Evolutionary conservation across 2,329 filamentous ascomycete genomes (phyloP).

Genomic region (Exserohilum rostratum): DNA sequence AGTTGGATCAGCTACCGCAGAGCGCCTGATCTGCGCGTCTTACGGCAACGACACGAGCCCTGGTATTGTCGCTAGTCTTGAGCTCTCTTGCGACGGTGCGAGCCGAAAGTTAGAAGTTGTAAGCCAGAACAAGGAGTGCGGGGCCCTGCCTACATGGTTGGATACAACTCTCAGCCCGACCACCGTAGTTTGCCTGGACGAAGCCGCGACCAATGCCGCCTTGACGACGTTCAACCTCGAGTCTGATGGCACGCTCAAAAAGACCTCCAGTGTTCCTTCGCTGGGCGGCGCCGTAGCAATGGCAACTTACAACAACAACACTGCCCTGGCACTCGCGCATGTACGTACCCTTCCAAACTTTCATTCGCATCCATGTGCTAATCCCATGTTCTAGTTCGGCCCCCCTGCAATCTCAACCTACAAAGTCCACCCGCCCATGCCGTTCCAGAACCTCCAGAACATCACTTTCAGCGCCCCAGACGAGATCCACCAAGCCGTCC

Average conservation of each 20-base stretch:
- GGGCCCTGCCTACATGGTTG: constrained; percentile 65
- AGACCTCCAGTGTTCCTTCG: constrained; percentile 42
- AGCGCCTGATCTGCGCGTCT: constrained; percentile 51
- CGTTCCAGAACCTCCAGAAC: constrained; percentile 42
- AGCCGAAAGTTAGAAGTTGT: constrained; percentile 49
- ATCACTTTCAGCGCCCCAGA: constrained; percentile 49
- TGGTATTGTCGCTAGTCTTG: constrained; percentile 53
- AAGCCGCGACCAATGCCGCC: constrained; percentile 61
- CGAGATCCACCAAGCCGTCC: constrained; percentile 68
- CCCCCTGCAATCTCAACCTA: constrained; percentile 49
- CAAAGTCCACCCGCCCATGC: constrained; percentile 15
- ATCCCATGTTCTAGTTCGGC: constrained; percentile 38
- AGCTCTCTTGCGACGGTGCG: constrained; percentile 16
- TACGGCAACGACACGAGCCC: constrained; percentile 38
- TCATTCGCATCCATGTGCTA: background rate
- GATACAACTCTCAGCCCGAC: constrained; percentile 59
- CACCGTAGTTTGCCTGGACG: constrained; percentile 66
- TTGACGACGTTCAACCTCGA: constrained; percentile 10
- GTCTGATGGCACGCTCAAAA: constrained; percentile 48
- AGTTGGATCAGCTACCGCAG: constrained; percentile 1
- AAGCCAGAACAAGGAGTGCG: constrained; percentile 57
- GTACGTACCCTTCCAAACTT: constrained; percentile 5
- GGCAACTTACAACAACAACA: constrained; percentile 50
- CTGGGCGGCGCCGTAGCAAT: constrained; percentile 50
- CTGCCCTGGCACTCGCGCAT: constrained; percentile 46